These are phyloP conservation scores for Mucor plumbeus DNA, from an alignment of 371 early-diverging fungal species.

Conservation along the genomic window DNA sequence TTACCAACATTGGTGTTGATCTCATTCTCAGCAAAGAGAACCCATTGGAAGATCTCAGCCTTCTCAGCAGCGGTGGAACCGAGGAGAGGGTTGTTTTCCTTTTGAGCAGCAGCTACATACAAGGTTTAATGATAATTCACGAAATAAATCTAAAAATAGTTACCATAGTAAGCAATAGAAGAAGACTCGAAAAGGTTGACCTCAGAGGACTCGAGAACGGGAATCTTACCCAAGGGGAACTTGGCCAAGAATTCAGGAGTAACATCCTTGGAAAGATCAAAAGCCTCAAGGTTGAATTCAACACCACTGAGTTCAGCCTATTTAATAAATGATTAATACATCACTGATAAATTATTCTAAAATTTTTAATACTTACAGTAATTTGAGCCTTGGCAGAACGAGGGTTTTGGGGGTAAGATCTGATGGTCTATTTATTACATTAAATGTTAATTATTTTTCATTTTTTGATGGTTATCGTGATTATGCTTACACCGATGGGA, in stretches of 20 bases:
- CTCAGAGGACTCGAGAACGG: conserved; percentile 79
- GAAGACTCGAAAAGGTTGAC: conserved; percentile 77
- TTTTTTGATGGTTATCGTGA: not conserved
- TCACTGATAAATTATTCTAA: conserved; percentile 60
- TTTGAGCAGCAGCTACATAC: conserved; percentile 61
- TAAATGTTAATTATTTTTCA: not conserved
- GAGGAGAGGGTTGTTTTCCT: conserved; percentile 65
- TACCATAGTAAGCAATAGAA: conserved; percentile 84
- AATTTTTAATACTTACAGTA: conserved; percentile 53
- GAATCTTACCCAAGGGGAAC: conserved; percentile 85
- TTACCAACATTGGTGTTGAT: conserved; percentile 42
- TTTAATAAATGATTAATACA: too few species aligned
- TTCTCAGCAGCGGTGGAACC: conserved; percentile 73
- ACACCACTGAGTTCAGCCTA: conserved; percentile 74
- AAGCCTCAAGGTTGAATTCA: conserved; percentile 68
- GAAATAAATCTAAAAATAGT: too few species aligned
- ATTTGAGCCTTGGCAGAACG: conserved; percentile 72
- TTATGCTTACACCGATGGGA: conserved; percentile 14
- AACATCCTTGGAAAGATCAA: conserved; percentile 67
- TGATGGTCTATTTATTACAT: conserved; percentile 47
- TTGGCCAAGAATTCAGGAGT: conserved; percentile 82
- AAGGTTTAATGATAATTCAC: too few species aligned
- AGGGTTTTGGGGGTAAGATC: conserved; percentile 59
- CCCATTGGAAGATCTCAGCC: conserved; percentile 79
- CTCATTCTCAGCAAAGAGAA: conserved; percentile 74